These are phyloP conservation scores for Cytospora chrysosperma DNA, from an alignment of 2,329 filamentous ascomycete species.

Conservation along the genomic window DNA sequence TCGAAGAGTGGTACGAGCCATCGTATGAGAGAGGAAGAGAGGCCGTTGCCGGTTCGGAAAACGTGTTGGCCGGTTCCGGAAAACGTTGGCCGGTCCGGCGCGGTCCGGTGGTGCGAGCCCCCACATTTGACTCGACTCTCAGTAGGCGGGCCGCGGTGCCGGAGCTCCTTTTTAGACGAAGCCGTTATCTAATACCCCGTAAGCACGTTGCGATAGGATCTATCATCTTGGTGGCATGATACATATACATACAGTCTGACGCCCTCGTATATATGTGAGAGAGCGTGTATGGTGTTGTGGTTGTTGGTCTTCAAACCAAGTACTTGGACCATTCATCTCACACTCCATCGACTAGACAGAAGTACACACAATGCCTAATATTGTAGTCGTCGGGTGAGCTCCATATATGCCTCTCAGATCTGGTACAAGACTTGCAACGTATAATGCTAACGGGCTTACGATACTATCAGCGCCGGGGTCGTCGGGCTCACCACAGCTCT, in stretches of 20 bases:
- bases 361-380: constrained; percentile 33
- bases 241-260: neutral
- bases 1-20: neutral
- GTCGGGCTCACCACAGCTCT: constrained; percentile 52
- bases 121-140: neutral
- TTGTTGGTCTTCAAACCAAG: too few relatives aligned
- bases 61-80: too few relatives aligned
- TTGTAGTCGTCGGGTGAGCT: constrained; percentile 40
- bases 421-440: neutral
- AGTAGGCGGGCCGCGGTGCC: constrained; percentile 10
- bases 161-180: neutral
- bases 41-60: neutral
- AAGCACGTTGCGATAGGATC: neutral
- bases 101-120: constrained; percentile 1
- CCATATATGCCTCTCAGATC: neutral
- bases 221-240: neutral
- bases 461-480: constrained; percentile 46
- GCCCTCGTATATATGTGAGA: neutral
- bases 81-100: neutral
- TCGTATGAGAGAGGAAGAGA: neutral
- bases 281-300: too few relatives aligned
- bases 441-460: neutral
- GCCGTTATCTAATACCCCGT: neutral
- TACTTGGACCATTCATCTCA: too few relatives aligned
- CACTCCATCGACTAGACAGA: neutral